A percentile compares a stretch with the other conserved stretches of the same genome.
These are phyloP conservation scores for Trametes sp. DNA, from an alignment of 1,284 basidiomycete species.

Conservation along the genomic window DNA sequence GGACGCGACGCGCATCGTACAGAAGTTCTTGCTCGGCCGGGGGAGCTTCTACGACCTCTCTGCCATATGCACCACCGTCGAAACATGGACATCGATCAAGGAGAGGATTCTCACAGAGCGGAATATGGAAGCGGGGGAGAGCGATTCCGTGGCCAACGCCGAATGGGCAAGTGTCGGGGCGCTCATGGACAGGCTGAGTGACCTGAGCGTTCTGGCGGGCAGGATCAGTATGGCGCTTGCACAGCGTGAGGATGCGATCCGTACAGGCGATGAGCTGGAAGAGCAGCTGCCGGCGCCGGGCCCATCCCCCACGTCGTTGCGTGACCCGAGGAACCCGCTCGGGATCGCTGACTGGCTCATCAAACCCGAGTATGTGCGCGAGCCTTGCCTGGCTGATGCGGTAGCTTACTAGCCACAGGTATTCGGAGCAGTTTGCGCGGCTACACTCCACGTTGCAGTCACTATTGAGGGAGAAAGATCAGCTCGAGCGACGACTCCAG, in stretches of 20 bases:
- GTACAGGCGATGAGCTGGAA: slow-evolving; percentile 28
- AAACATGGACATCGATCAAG: slow-evolving; percentile 61
- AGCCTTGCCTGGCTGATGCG: slow-evolving; percentile 6
- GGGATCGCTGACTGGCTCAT: slow-evolving; percentile 60
- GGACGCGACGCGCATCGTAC: slow-evolving; percentile 82
- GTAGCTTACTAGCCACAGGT: slow-evolving; percentile 53
- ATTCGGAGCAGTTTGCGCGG: slow-evolving; percentile 62
- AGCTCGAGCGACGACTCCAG: slow-evolving; percentile 64
- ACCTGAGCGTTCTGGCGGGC: slow-evolving; percentile 62
- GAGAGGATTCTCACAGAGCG: slow-evolving; percentile 63
- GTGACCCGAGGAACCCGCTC: slow-evolving; percentile 32
- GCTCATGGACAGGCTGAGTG: slow-evolving; percentile 63
- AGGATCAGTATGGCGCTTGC: slow-evolving; percentile 69
- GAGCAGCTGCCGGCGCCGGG: slow-evolving; percentile 2
- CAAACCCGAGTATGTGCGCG: slow-evolving; percentile 67
- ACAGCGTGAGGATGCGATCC: slow-evolving; percentile 30
- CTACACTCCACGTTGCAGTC: slow-evolving; percentile 62
- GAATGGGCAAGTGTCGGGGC: slow-evolving; percentile 65
- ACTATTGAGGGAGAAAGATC: slow-evolving; percentile 54
- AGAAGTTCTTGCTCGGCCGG: slow-evolving; percentile 77
- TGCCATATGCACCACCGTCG: slow-evolving; percentile 67
- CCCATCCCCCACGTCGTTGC: slow-evolving; percentile 20
- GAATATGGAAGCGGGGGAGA: slow-evolving; percentile 55
- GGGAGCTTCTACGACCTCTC: slow-evolving; percentile 75
- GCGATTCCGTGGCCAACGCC: slow-evolving; percentile 37